Conservation (phyloP, 768 basidiomycete species). For the Tremella mesenterica region DNA sequence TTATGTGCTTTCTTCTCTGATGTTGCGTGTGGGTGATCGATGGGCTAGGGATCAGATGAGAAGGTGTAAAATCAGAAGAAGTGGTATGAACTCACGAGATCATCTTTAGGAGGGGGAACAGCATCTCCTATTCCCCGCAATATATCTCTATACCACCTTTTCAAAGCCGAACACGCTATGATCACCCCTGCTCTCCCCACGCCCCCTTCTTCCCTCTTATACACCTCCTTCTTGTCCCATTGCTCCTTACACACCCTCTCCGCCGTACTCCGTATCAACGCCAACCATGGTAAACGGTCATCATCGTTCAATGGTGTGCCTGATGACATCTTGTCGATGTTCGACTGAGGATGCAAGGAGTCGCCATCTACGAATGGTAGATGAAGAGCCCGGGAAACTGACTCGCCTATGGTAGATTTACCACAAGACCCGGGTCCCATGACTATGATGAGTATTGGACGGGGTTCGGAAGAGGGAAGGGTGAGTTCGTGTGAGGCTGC, state of each 20-base stretch:
- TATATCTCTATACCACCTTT: constrained; percentile 68
- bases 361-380: constrained; percentile 83
- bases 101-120: constrained; percentile 24
- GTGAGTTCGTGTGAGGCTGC: too few relatives aligned
- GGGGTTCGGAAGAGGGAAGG: constrained; percentile 25
- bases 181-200: constrained; percentile 55
- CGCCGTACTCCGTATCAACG: constrained; percentile 59
- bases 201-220: constrained; percentile 11
- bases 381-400: constrained; percentile 55
- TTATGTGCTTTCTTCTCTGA: constrained; percentile 34
- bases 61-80: background rate
- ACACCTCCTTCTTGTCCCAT: constrained; percentile 20
- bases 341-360: constrained; percentile 68
- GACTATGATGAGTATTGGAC: constrained; percentile 46
- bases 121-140: constrained; percentile 55
- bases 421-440: constrained; percentile 43
- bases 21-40: constrained; percentile 25
- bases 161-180: constrained; percentile 78
- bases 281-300: constrained; percentile 81
- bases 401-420: constrained; percentile 51
- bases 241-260: constrained; percentile 47
- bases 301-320: constrained; percentile 68
- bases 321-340: constrained; percentile 77
- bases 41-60: constrained; percentile 19
- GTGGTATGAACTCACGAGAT: constrained; percentile 28